Conservation (phyloP, 345 rosid genomes). For the Euphorbia pulcherrima region DNA sequence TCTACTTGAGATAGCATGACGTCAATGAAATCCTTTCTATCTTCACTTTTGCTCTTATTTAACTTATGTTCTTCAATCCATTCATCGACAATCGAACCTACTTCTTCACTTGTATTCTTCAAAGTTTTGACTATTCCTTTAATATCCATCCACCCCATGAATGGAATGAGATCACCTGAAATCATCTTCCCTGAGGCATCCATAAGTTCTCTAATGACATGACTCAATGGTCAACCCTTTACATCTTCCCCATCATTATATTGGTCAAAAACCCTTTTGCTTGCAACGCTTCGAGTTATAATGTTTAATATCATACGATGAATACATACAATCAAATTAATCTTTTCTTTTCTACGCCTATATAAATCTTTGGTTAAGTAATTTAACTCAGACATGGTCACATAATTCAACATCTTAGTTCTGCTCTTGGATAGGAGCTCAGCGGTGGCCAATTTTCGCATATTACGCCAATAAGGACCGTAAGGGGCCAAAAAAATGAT, state of each 20-base stretch:
- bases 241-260: not conserved
- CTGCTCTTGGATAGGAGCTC: conserved; percentile 20
- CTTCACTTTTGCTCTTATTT: not conserved
- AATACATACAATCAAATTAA: conserved; percentile 1
- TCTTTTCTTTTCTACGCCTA: not conserved
- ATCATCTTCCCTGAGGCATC: conserved; percentile 3
- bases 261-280: conserved; percentile 16
- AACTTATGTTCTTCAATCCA: conserved; percentile 34
- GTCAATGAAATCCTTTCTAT: conserved; percentile 13
- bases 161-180: conserved; percentile 29
- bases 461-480: conserved; percentile 19
- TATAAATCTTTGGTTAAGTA: conserved; percentile 11
- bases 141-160: conserved; percentile 26
- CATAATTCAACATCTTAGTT: conserved; percentile 15
- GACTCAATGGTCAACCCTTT: conserved; percentile 16
- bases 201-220: conserved; percentile 26
- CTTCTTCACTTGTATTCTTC: conserved; percentile 19
- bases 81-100: conserved; percentile 20
- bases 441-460: conserved; percentile 6
- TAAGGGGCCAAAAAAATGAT: conserved; percentile 11
- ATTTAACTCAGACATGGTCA: conserved; percentile 18
- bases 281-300: conserved; percentile 20
- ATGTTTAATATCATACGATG: conserved; percentile 8
- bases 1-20: conserved; percentile 18
- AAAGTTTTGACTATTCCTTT: conserved; percentile 11